A percentile compares a stretch with the other conserved stretches of the same genome.
These are phyloP conservation scores for Rhododendron griersonianum DNA, from an alignment of 148 eudicot genomes.

Conservation along the genomic window DNA sequence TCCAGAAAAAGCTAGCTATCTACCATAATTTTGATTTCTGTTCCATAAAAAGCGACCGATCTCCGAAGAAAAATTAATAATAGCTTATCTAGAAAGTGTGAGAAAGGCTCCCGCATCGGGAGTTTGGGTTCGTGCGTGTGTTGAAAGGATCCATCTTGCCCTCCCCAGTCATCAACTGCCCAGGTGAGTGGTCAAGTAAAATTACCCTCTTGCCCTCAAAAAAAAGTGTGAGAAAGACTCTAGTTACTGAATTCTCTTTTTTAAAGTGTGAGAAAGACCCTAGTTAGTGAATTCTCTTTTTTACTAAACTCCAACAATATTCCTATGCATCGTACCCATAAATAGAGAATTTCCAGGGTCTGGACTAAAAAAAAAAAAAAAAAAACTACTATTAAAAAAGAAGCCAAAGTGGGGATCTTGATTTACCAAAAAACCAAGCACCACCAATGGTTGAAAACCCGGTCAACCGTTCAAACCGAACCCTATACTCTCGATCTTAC, in stretches of 20 bases:
- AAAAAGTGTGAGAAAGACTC: background rate
- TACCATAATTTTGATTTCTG: background rate
- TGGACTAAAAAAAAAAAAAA: background rate
- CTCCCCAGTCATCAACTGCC: no score
- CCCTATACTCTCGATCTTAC: background rate
- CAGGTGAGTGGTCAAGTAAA: no score
- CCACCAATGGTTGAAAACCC: slow-evolving; percentile 9
- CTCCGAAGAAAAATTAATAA: background rate
- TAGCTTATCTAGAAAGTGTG: background rate
- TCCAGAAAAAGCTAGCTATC: no score
- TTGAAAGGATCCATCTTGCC: no score
- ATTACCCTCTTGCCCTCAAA: no score
- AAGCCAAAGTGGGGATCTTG: background rate
- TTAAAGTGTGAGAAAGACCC: background rate
- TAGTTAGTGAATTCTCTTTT: background rate
- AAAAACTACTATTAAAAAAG: background rate
- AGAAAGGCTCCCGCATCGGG: background rate
- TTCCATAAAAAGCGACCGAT: background rate
- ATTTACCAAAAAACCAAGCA: background rate
- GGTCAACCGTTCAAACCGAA: slow-evolving; percentile 5
- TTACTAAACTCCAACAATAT: background rate
- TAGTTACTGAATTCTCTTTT: background rate
- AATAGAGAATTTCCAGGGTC: no score
- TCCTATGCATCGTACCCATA: background rate
- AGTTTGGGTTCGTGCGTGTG: no score